Percentiles rank a stretch among this genome's conserved stretches.
Conservation (phyloP, 495 filamentous ascomycete species). For the Aspergillus ostianus region DNA sequence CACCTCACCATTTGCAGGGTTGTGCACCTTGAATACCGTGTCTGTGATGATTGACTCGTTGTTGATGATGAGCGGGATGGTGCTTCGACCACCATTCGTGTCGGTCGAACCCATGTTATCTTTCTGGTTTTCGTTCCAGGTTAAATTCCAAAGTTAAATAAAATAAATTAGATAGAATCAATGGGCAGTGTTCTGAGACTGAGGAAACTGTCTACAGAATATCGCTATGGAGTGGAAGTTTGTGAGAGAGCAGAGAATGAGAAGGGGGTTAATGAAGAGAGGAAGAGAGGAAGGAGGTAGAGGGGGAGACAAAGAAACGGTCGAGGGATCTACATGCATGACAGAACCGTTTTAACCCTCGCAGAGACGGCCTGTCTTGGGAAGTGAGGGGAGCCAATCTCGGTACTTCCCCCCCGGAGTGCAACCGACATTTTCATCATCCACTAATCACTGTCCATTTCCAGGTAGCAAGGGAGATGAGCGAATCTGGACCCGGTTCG, state of each 20-base stretch:
- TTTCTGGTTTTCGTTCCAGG: neutral
- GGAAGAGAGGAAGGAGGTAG: neutral
- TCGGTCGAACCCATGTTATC: conserved; percentile 9
- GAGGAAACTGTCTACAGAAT: neutral
- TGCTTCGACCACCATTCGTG: conserved; percentile 19
- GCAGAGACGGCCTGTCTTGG: conserved; percentile 3
- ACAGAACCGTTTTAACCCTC: neutral
- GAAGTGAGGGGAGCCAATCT: conserved; percentile 18
- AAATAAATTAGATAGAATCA: neutral
- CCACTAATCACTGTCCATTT: neutral
- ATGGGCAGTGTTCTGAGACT: neutral
- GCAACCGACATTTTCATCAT: conserved; percentile 14
- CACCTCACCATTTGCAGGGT: conserved; percentile 60
- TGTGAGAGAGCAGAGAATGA: neutral
- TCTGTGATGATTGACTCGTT: conserved; percentile 61
- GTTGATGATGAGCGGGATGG: conserved; percentile 71
- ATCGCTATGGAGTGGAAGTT: neutral
- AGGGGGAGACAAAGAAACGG: neutral
- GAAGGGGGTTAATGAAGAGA: neutral
- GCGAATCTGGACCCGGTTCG: neutral
- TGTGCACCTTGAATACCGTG: conserved; percentile 64
- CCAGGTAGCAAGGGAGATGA: neutral
- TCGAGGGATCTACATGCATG: neutral
- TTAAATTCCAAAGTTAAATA: too few species aligned
- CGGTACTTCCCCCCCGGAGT: conserved; percentile 10